These are phyloP conservation scores for Saccharomycopsis olivae DNA, from an alignment of 805 yeast species.

Conservation along the genomic window DNA sequence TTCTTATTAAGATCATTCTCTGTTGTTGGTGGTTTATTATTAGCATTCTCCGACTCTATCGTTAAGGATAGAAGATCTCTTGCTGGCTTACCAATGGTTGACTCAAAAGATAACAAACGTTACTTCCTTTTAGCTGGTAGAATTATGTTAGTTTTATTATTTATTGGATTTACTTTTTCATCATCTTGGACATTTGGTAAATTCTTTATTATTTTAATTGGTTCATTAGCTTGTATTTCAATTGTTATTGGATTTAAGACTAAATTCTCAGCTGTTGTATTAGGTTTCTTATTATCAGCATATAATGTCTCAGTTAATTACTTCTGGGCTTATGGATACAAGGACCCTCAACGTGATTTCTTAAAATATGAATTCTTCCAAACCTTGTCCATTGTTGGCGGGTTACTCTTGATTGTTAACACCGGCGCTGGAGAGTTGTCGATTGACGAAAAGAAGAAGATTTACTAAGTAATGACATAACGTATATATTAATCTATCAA, in stretches of 20 bases:
- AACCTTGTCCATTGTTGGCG: constrained; percentile 90
- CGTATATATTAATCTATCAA: no score
- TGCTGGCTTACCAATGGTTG: constrained; percentile 70
- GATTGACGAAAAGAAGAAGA: constrained; percentile 91
- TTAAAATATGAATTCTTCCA: constrained; percentile 90
- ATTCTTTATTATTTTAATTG: constrained; percentile 53
- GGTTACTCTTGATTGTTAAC: constrained; percentile 77
- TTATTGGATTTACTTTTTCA: constrained; percentile 73
- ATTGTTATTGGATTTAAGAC: constrained; percentile 92
- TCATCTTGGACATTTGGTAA: constrained; percentile 56
- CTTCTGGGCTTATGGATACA: constrained; percentile 71
- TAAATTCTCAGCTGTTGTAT: constrained; percentile 66
- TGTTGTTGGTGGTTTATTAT: constrained; percentile 83
- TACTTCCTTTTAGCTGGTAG: constrained; percentile 84
- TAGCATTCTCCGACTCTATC: constrained; percentile 79
- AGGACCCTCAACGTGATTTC: constrained; percentile 75
- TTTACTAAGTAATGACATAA: constrained; percentile 56
- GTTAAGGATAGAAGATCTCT: constrained; percentile 63
- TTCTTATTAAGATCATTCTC: constrained; percentile 82
- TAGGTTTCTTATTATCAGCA: constrained; percentile 57
- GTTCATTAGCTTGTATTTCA: constrained; percentile 58
- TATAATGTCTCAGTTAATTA: constrained; percentile 77
- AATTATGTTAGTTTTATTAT: constrained; percentile 71
- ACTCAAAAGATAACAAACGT: constrained; percentile 63
- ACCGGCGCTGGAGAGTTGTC: constrained; percentile 96